Base-by-base conservation (phyloP, 129 eudicot species). In the Lactuca sativa region DNA sequence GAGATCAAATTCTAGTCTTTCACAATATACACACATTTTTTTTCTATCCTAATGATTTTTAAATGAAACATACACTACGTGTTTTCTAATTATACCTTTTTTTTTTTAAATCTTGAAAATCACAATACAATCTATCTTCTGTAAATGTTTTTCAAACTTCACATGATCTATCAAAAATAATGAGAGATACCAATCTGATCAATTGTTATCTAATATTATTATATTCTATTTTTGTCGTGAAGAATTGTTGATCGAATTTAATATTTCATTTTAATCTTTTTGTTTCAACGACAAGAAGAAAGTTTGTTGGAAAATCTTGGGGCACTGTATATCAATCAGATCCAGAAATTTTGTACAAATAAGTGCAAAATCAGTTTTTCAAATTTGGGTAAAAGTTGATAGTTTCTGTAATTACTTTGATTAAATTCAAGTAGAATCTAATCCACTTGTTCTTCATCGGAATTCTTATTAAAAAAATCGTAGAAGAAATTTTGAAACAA, bases 401-500 rank as follows among this genome's bases (percentile, higher is more conserved):
- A 6, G 8, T 9, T 34, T 54, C 62, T 67, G 18, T 5, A 67
- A 69, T 36, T 21, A 37, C 16, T 54, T 54, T 34, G 30, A 61
- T 61, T 34, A 47, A 65, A 47, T 32, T 71, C 59, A 52, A 37
- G 25, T 36, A 3, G 37, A 73, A 55, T 32, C 14, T 21, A 72
- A 36, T 66, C 67, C 61, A 65, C 36, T 74, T 56, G 44, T 12
- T 64, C 34, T 41, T 15, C 17, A 67, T 37, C 41, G 51, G 63
- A 76, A 77, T 54, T 62, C 62, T 65, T 52, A 77, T 52, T n/a
- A 69, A 69, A 69, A 69, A 75, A 11, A 5, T 58, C 66, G 59
- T 66, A 49, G 70, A 73, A 36, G 43, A 48, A 8, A 7, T 16
- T 33, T 11, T 59, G 4, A 56, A 40, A 70, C 56, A 3, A 57